These are phyloP conservation scores for Pisolithus orientalis DNA, from an alignment of 768 basidiomycete species.

Conservation along the genomic window DNA sequence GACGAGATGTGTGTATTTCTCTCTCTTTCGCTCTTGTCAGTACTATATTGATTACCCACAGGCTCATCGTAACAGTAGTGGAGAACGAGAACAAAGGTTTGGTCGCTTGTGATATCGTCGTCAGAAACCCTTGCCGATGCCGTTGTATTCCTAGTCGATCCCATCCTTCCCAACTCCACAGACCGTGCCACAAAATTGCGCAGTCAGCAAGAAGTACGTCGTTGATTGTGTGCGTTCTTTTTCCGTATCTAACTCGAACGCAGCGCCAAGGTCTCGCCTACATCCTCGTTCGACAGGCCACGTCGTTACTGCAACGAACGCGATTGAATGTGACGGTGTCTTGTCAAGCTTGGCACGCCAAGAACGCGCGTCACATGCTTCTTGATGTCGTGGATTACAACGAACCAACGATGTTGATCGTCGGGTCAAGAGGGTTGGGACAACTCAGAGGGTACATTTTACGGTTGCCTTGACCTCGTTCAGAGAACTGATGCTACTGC, in stretches of 20 bases:
- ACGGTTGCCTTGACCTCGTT: neutral
- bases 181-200: slow-evolving; percentile 77
- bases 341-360: slow-evolving; percentile 98
- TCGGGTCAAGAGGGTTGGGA: slow-evolving; percentile 87
- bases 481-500: neutral
- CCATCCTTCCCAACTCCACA: slow-evolving; percentile 52
- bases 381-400: slow-evolving; percentile 86
- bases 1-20: slow-evolving; percentile 63
- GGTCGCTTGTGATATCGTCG: slow-evolving; percentile 10
- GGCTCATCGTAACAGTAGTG: slow-evolving; percentile 81
- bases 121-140: neutral
- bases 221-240: neutral
- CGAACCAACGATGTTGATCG: slow-evolving; percentile 88
- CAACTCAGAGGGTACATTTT: slow-evolving; percentile 77
- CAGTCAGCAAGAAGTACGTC: slow-evolving; percentile 82
- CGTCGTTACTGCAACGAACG: slow-evolving; percentile 85
- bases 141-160: slow-evolving; percentile 46
- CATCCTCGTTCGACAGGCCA: slow-evolving; percentile 85
- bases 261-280: slow-evolving; percentile 87
- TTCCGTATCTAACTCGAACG: slow-evolving; percentile 1
- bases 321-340: slow-evolving; percentile 77
- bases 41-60: slow-evolving; percentile 13
- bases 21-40: neutral
- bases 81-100: slow-evolving; percentile 89
- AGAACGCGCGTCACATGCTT: slow-evolving; percentile 86